phyloP scores from a whole-genome alignment of 2,329 filamentous ascomycete genomes.

The Myriosclerotinia duriaeana region DNA sequence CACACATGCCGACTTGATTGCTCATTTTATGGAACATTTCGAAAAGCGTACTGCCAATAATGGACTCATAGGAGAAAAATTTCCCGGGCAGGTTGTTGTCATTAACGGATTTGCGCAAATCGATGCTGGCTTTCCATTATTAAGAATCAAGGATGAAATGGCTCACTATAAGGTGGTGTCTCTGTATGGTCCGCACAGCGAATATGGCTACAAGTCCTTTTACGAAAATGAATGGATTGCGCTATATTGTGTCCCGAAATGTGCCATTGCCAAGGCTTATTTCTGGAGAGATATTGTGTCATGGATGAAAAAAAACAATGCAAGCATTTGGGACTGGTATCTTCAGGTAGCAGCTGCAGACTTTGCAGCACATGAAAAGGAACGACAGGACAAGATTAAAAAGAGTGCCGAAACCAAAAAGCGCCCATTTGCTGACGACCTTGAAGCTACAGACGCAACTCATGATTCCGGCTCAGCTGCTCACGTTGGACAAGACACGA shows the following conservation, averaged over 20 bases:
- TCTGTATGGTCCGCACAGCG: neutral
- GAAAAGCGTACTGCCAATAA: no score
- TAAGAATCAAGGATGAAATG: neutral
- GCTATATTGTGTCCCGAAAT: neutral
- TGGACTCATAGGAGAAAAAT: no score
- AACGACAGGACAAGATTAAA: neutral
- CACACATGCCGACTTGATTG: no score
- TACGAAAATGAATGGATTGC: slow-evolving; percentile 1
- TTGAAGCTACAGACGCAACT: no score
- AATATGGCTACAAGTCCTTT: neutral
- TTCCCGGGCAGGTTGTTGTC: neutral
- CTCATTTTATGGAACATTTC: no score
- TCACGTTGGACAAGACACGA: neutral
- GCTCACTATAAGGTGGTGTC: neutral
- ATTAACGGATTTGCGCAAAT: slow-evolving; percentile 3
- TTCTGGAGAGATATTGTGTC: neutral
- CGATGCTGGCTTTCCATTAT: neutral
- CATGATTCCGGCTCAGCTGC: neutral
- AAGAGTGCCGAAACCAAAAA: no score
- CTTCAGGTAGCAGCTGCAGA: neutral
- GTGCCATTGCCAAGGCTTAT: neutral
- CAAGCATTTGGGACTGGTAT: neutral
- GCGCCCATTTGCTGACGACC: no score
- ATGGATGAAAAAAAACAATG: neutral
- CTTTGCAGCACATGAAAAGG: neutral